Conservation (phyloP, 306 rosid species). For the Acacia crassicarpa region DNA sequence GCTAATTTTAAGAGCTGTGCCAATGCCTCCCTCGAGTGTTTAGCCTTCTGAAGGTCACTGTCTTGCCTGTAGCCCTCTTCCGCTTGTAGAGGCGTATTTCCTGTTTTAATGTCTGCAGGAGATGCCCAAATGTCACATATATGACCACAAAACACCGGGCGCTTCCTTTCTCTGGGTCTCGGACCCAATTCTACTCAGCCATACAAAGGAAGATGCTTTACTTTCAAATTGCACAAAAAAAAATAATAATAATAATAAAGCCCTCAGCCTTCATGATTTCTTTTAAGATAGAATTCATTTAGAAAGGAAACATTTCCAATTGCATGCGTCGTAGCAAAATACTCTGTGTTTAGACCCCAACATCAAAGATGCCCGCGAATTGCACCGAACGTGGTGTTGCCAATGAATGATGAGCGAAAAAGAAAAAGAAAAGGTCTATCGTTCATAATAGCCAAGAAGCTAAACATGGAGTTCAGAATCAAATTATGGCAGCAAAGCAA, state of each 20-base stretch:
- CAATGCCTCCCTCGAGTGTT: slow-evolving; percentile 64
- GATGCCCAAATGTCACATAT: slow-evolving; percentile 25
- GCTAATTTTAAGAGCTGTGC: slow-evolving; percentile 60
- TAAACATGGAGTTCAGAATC: slow-evolving; percentile 2
- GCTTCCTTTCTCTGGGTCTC: background rate
- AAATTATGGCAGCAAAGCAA: slow-evolving; percentile 20
- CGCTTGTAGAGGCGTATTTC: slow-evolving; percentile 43
- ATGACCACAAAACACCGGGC: slow-evolving; percentile 7
- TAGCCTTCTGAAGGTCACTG: slow-evolving; percentile 51
- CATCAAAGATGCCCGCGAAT: background rate
- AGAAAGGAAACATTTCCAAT: background rate
- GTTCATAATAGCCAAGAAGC: background rate
- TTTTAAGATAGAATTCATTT: background rate
- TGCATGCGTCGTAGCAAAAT: background rate
- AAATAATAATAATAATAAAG: no score
- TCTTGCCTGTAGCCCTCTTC: slow-evolving; percentile 60
- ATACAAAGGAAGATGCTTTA: background rate
- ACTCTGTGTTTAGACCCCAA: background rate
- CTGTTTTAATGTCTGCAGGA: slow-evolving; percentile 62
- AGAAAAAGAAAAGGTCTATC: background rate
- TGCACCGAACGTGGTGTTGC: background rate
- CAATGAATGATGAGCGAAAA: background rate
- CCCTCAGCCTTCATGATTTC: background rate
- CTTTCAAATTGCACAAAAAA: background rate
- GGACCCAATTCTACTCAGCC: background rate